Base-by-base conservation (phyloP, 176 grass and related monocot species). In the Carex pumila region DNA sequence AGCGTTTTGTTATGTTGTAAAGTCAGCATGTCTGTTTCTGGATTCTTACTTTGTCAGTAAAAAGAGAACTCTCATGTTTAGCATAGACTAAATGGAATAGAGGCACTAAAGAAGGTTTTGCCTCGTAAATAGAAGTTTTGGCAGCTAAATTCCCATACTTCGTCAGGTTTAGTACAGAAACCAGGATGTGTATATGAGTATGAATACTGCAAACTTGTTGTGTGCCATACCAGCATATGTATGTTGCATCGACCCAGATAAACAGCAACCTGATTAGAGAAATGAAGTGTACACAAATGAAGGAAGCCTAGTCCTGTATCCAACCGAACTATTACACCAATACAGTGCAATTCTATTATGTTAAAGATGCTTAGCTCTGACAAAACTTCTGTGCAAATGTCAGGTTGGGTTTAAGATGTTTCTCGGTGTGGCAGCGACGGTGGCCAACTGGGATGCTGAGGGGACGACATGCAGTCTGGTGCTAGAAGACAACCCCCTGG, bases 401-500 rank as follows among this genome's bases (percentile, higher is more conserved):
- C 89, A 99, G 96, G 91, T 99, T 85, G 96, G 96, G 6, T 95
- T 99, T 80, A 99, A 99, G 85, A 99, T 99, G 96, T 99, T 95
- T 89, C 83, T 99, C 69, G 93, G 96, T 39, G 91, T 99, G 61
- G 90, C 96, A 81, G 96, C 96, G 53, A 89, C 87, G 81, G 91
- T 99, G 60, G 93, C 93, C 17, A 95, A 94, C 58, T 99, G 96
- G 96, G 96, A 99, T 90, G 89, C 91, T 73, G 96, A 99, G 83
- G 96, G 96, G 65, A 94, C 88, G 65, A 91, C 69, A 54, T 99
- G 91, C 88, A 99, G 96, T 89, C 90, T 99, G 87, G 81, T 99
- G 80, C 82, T 99, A 87, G 96, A 99, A 85, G 96, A 95, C 74
- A 99, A 99, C 79, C 96, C 96, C 36, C 90, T 99, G 75, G 96